These are phyloP conservation scores for Penicillium subrubescens DNA, from an alignment of 495 filamentous ascomycete species.

Conservation along the genomic window DNA sequence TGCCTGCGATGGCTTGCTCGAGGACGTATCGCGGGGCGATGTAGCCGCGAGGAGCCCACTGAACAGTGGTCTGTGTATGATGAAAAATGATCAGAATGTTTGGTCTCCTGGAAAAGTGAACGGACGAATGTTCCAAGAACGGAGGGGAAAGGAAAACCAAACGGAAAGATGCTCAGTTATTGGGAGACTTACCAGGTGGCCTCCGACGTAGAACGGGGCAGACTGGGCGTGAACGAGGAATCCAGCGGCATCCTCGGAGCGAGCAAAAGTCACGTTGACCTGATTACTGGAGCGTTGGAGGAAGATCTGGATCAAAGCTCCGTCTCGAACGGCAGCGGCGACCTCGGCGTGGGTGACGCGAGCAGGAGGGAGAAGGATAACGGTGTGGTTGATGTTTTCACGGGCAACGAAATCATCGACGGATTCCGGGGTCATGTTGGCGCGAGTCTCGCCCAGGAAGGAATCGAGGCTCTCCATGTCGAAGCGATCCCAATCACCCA, in stretches of 20 bases:
- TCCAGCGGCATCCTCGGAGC: background rate
- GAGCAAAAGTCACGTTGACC: background rate
- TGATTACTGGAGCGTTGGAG: background rate
- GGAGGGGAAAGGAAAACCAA: too few species aligned
- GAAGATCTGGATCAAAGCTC: background rate
- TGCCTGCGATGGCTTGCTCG: background rate
- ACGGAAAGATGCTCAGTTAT: background rate
- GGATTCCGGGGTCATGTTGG: background rate
- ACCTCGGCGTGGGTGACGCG: conserved; percentile 2
- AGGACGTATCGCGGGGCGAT: background rate
- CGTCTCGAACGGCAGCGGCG: background rate
- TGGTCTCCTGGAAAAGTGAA: background rate
- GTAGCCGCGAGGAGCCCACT: background rate
- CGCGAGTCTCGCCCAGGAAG: background rate
- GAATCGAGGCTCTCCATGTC: background rate
- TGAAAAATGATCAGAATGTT: background rate
- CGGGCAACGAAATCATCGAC: background rate
- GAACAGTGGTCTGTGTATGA: background rate
- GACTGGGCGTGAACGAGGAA: background rate
- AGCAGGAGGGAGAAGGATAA: background rate
- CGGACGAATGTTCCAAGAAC: background rate
- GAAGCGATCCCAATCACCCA: background rate
- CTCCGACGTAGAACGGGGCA: background rate
- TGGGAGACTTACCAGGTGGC: background rate
- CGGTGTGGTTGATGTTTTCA: background rate